Percentiles rank a stretch among this genome's conserved stretches.
Conservation (phyloP, 2,329 filamentous ascomycete genomes). For the Aspergillus quadrilineatus region DNA sequence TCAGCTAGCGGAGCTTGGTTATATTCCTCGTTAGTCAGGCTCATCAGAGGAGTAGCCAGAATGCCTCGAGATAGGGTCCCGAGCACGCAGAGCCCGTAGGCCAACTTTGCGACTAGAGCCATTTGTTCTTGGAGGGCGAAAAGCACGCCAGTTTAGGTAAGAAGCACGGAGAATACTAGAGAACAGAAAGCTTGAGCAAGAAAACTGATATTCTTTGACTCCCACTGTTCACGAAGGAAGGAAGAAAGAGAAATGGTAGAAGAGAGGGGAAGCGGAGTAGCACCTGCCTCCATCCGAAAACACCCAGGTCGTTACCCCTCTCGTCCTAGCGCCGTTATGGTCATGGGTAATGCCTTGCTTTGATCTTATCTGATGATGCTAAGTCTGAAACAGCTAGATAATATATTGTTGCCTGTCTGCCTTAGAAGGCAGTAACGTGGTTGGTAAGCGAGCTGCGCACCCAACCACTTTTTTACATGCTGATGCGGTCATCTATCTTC, state of each 20-base stretch:
- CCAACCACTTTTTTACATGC: too few species aligned
- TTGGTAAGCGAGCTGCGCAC: too few species aligned
- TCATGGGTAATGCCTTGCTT: neutral
- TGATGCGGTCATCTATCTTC: too few species aligned
- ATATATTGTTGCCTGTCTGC: slow-evolving; percentile 1
- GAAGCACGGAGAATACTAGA: neutral
- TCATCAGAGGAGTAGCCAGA: slow-evolving; percentile 12
- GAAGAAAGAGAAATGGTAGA: neutral
- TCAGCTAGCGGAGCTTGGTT: slow-evolving; percentile 18
- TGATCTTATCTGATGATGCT: slow-evolving; percentile 40
- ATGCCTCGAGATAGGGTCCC: slow-evolving; percentile 1
- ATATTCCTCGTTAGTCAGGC: neutral
- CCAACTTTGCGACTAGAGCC: slow-evolving; percentile 10
- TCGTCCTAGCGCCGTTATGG: neutral
- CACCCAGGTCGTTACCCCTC: neutral
- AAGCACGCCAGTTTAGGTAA: neutral
- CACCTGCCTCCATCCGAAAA: neutral
- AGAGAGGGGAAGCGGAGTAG: slow-evolving; percentile 2
- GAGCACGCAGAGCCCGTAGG: slow-evolving; percentile 14
- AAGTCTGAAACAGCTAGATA: slow-evolving; percentile 3
- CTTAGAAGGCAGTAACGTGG: neutral
- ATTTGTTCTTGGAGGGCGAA: neutral
- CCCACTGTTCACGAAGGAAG: neutral
- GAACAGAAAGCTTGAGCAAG: neutral
- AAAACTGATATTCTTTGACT: neutral